Percentiles rank a stretch among this genome's conserved stretches.
Evolutionary conservation across 2,329 filamentous ascomycete species (phyloP).

Genomic region (Aspergillus ustus): DNA sequence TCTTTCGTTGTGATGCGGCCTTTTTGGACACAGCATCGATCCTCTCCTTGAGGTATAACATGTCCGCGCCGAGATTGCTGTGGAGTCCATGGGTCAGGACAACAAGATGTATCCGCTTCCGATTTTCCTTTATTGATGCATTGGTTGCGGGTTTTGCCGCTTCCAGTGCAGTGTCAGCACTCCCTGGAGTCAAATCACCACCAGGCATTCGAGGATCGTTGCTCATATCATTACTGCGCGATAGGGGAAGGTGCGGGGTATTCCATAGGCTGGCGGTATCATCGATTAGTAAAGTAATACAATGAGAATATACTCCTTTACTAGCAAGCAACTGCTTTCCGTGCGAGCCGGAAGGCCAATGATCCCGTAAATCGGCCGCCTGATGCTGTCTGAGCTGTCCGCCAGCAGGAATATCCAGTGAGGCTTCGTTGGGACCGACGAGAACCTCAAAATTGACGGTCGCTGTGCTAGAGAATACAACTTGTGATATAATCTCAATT

Average conservation of each 20-base stretch:
- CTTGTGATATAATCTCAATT: constrained; percentile 88
- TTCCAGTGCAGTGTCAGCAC: constrained; percentile 30
- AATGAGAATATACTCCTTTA: constrained; percentile 82
- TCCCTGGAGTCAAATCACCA: constrained; percentile 39
- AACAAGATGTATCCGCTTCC: constrained; percentile 76
- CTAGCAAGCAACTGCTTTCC: constrained; percentile 62
- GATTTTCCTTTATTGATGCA: constrained; percentile 28
- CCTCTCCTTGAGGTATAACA: constrained; percentile 96
- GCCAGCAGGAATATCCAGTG: constrained; percentile 68
- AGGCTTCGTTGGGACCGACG: constrained; percentile 83
- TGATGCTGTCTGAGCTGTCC: constrained; percentile 54
- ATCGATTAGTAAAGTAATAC: constrained; percentile 77
- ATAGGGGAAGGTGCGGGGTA: constrained; percentile 78
- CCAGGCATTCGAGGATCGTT: neutral
- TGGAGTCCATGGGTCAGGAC: constrained; percentile 92
- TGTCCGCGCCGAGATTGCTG: constrained; percentile 93
- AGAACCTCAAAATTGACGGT: constrained; percentile 87
- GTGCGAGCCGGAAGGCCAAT: constrained; percentile 66
- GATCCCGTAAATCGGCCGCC: constrained; percentile 76
- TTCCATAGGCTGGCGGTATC: constrained; percentile 93
- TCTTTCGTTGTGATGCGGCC: constrained; percentile 50
- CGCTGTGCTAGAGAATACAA: constrained; percentile 89
- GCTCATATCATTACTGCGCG: constrained; percentile 40
- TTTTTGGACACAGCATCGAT: constrained; percentile 75
- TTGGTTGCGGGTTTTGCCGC: neutral